A percentile compares a stretch with the other conserved stretches of the same genome.
Evolutionary conservation across 768 basidiomycete species (phyloP).

Genomic region (Leccinum fibrillosum): DNA sequence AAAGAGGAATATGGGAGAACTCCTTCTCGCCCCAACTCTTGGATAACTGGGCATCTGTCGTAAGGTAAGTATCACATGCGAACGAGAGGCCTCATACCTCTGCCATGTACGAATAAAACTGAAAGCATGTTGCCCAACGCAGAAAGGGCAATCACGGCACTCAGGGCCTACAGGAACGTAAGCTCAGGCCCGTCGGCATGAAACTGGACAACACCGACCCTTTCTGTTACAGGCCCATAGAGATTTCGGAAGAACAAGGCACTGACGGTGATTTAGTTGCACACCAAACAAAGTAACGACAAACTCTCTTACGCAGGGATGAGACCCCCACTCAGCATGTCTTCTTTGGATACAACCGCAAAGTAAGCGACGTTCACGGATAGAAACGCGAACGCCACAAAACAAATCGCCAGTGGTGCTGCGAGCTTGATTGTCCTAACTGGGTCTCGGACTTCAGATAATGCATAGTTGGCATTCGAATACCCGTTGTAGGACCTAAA

Average conservation of each 20-base stretch:
- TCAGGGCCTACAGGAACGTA: slow-evolving; percentile 44
- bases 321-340: slow-evolving; percentile 60
- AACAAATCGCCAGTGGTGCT: slow-evolving; percentile 60
- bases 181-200: not conserved
- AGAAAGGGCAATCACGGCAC: slow-evolving; percentile 60
- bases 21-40: slow-evolving; percentile 72
- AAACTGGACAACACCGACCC: slow-evolving; percentile 34
- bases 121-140: slow-evolving; percentile 63
- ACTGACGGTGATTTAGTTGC: slow-evolving; percentile 27
- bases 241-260: slow-evolving; percentile 75
- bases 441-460: slow-evolving; percentile 69
- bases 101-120: slow-evolving; percentile 61
- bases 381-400: slow-evolving; percentile 59
- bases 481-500: slow-evolving; percentile 75
- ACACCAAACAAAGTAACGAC: not conserved
- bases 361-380: slow-evolving; percentile 72
- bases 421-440: slow-evolving; percentile 69
- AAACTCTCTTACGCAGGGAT: slow-evolving; percentile 59
- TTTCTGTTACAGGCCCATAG: slow-evolving; percentile 59
- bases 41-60: slow-evolving; percentile 46
- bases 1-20: slow-evolving; percentile 62
- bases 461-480: slow-evolving; percentile 69
- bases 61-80: slow-evolving; percentile 1
- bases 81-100: slow-evolving; percentile 42
- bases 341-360: slow-evolving; percentile 65